These are phyloP conservation scores for Metschnikowia koreensis DNA, from an alignment of 805 yeast genomes.

Conservation along the genomic window DNA sequence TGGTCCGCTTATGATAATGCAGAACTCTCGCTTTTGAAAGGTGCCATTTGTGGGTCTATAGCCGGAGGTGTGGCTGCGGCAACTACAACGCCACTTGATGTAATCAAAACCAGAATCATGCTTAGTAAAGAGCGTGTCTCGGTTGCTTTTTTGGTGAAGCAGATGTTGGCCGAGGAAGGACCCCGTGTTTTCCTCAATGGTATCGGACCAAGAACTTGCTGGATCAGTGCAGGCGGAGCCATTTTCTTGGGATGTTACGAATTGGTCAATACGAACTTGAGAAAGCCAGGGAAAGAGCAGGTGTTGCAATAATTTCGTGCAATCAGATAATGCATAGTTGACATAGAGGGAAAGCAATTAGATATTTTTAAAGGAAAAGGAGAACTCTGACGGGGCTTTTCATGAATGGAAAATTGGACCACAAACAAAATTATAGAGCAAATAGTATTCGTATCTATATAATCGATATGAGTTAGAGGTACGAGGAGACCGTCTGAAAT, in stretches of 20 bases:
- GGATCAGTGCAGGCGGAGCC: conserved; percentile 99
- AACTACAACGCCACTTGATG: conserved; percentile 75
- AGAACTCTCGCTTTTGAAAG: conserved; percentile 61
- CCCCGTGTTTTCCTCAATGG: conserved; percentile 71
- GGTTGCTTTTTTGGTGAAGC: conserved; percentile 45
- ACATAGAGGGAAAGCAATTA: no score
- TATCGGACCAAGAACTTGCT: conserved; percentile 90
- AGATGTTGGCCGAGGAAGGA: conserved; percentile 72
- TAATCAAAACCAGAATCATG: conserved; percentile 84
- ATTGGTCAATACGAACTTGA: conserved; percentile 44
- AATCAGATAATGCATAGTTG: no score
- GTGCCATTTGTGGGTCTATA: conserved; percentile 79
- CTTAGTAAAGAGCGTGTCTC: conserved; percentile 52
- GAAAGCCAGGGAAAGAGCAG: neutral
- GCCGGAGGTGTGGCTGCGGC: conserved; percentile 88
- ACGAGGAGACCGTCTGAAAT: no score
- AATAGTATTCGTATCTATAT: no score
- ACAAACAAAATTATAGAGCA: no score
- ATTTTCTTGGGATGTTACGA: conserved; percentile 95
- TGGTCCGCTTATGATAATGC: conserved; percentile 48
- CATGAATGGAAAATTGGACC: no score
- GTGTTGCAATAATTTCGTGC: neutral
- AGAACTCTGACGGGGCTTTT: neutral
- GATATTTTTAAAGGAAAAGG: no score
- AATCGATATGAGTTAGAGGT: no score